Evolutionary conservation across 805 yeast species (phyloP), one percentile per base, ranked within the genome.

Genomic region (Debaryomyces tyrocola): DNA sequence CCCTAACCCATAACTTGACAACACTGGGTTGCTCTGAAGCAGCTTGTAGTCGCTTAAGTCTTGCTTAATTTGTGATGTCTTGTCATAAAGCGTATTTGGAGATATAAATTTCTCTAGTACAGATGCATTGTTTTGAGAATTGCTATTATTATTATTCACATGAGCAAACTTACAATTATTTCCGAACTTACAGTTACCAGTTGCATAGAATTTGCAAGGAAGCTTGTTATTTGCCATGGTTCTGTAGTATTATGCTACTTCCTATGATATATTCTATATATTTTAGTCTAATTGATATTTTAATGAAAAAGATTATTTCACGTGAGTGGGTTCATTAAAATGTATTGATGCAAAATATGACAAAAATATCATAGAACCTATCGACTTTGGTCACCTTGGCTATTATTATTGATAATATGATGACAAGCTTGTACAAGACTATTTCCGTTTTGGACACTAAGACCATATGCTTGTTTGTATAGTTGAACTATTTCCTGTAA

Each of bases 381-480:
- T 31, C 14, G 7, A 12, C 7, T 12, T 31, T 31, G 14, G 11
- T 12, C 34, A 20, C 14, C 20, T 38, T 38, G 40, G 39, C 39
- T 24, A 39, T 39, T 39, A 27, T 24, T 24, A 27, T 39, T 20
- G 20, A 47, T 45, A 27, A 48, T 50, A 17, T 28, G 43, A 35
- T 45, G 47, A 48, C 62, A 62, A 15, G 57, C 50, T 33, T 40
- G 63, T 1, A 71, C 51, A 17, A 83, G 57, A 0, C 63, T 47
- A 15, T 58, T 56, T 41, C 70, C 68, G 43, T 79, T 72, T 38
- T 66, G 72, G 7, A 65, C 70, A 10, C 83, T 75, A 42, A 74
- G 51, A 0, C 68, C 73, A 60, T 74, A 87, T 0, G 88, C 91
- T 37, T 54, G 55, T 78, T 77, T 69, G 59, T 87, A 90, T 58